phyloP scores from a whole-genome alignment of 2,329 filamentous ascomycete genomes.

The Elsinoe batatas region DNA sequence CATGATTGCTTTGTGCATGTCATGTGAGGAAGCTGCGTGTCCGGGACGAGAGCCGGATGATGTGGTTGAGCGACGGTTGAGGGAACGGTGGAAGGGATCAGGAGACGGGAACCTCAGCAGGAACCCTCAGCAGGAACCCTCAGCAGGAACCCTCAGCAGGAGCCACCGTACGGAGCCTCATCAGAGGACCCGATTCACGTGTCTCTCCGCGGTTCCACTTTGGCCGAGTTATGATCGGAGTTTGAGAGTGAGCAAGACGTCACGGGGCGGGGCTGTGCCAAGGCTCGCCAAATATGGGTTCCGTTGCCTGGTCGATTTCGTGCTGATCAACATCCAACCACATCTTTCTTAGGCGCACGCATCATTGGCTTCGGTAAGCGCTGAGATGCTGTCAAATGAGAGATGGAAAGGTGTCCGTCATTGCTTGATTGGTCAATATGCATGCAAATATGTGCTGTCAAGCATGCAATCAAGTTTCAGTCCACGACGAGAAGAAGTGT shows the following conservation, averaged over 20 bases:
- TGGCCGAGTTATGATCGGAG: background rate
- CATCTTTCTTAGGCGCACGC: background rate
- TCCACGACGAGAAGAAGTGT: background rate
- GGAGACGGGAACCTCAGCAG: background rate
- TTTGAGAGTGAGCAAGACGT: background rate
- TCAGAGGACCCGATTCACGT: background rate
- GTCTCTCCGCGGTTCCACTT: background rate
- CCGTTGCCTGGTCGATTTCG: background rate
- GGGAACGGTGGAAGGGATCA: slow-evolving; percentile 1
- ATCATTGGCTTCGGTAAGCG: slow-evolving; percentile 2
- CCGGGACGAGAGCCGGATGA: background rate
- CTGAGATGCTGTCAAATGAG: background rate
- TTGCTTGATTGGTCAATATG: background rate
- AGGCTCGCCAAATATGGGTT: background rate
- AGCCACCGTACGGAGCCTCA: no score
- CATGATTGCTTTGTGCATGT: slow-evolving; percentile 3
- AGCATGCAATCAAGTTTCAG: background rate
- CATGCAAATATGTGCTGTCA: background rate
- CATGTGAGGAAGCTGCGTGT: slow-evolving; percentile 3
- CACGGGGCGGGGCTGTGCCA: background rate
- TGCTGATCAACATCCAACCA: slow-evolving; percentile 10
- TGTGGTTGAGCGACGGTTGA: background rate
- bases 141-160: no score
- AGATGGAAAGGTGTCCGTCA: background rate
- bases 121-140: no score